These are phyloP conservation scores for Apiosordaria backusii DNA, from an alignment of 495 filamentous ascomycete genomes.

Conservation along the genomic window DNA sequence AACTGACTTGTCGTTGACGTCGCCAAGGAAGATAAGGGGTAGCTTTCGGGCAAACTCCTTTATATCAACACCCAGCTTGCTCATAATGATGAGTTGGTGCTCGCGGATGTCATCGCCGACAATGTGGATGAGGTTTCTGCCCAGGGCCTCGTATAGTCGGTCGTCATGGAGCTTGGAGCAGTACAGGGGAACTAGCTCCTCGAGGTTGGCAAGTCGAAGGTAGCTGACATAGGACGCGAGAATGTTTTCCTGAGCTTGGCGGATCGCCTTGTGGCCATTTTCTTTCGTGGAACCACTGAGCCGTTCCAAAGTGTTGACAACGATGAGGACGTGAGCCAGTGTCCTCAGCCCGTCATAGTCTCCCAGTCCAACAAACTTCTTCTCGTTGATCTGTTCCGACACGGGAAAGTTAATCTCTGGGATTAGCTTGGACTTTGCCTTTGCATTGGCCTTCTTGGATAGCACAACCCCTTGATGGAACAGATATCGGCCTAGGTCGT, in stretches of 20 bases:
- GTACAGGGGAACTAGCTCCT: constrained; percentile 79
- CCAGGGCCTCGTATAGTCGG: constrained; percentile 49
- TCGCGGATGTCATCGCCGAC: constrained; percentile 42
- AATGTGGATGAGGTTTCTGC: constrained; percentile 55
- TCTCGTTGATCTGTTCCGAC: constrained; percentile 31
- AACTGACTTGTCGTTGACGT: constrained; percentile 31
- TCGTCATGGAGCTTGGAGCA: constrained; percentile 64
- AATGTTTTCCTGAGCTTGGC: constrained; percentile 55
- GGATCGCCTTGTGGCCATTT: constrained; percentile 24
- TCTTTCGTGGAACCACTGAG: constrained; percentile 44
- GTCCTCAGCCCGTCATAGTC: constrained; percentile 60
- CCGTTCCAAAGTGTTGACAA: constrained; percentile 48
- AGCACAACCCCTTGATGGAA: constrained; percentile 57
- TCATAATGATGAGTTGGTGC: constrained; percentile 60
- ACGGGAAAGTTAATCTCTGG: constrained; percentile 30
- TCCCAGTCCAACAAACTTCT: constrained; percentile 45
- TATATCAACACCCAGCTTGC: constrained; percentile 51
- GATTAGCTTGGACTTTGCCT: constrained; percentile 48
- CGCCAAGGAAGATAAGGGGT: constrained; percentile 51
- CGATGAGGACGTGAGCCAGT: constrained; percentile 56
- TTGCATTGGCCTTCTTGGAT: constrained; percentile 49
- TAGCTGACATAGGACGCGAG: constrained; percentile 78
- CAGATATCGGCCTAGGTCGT: constrained; percentile 54
- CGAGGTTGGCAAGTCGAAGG: constrained; percentile 63
- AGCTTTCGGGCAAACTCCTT: constrained; percentile 51